phyloP scores from a whole-genome alignment of 1,139 yeast genomes.

The Candida freyschussii region DNA sequence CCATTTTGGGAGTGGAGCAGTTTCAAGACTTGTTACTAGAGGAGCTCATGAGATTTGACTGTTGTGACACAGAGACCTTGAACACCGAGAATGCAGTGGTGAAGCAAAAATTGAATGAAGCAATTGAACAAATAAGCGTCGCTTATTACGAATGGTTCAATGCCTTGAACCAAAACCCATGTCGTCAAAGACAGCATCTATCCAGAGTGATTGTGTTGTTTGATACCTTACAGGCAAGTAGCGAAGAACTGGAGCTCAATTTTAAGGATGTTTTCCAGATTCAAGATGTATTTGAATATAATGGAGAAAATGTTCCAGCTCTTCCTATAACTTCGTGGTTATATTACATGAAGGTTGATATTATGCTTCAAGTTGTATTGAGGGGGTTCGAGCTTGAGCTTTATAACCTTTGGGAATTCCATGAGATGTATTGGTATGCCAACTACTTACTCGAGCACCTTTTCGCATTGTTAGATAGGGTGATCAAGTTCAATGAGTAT shows the following conservation, averaged over 20 bases:
- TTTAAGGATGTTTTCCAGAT: slow-evolving; percentile 29
- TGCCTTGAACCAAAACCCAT: slow-evolving; percentile 63
- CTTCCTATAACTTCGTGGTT: slow-evolving; percentile 67
- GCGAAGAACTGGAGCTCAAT: slow-evolving; percentile 50
- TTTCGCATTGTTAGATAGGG: slow-evolving; percentile 44
- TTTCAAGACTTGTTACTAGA: slow-evolving; percentile 27
- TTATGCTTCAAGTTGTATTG: slow-evolving; percentile 68
- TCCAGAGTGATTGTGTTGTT: slow-evolving; percentile 53
- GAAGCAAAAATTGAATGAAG: slow-evolving; percentile 16
- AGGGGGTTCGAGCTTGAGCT: slow-evolving; percentile 76
- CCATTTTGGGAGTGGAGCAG: slow-evolving; percentile 39
- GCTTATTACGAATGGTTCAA: slow-evolving; percentile 53
- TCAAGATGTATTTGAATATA: slow-evolving; percentile 26
- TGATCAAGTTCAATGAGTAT: slow-evolving; percentile 41
- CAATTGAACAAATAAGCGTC: slow-evolving; percentile 21
- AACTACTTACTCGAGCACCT: slow-evolving; percentile 48
- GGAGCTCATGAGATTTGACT: slow-evolving; percentile 30
- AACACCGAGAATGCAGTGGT: slow-evolving; percentile 18
- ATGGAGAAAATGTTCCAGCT: slow-evolving; percentile 28
- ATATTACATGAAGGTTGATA: slow-evolving; percentile 55
- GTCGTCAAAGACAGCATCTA: slow-evolving; percentile 76
- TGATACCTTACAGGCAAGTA: slow-evolving; percentile 75
- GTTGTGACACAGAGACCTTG: slow-evolving; percentile 28
- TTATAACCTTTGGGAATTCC: slow-evolving; percentile 67
- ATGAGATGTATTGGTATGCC: slow-evolving; percentile 64